Base-by-base conservation (phyloP, 2,329 filamentous ascomycete species). In the Cladosporium sp. region DNA sequence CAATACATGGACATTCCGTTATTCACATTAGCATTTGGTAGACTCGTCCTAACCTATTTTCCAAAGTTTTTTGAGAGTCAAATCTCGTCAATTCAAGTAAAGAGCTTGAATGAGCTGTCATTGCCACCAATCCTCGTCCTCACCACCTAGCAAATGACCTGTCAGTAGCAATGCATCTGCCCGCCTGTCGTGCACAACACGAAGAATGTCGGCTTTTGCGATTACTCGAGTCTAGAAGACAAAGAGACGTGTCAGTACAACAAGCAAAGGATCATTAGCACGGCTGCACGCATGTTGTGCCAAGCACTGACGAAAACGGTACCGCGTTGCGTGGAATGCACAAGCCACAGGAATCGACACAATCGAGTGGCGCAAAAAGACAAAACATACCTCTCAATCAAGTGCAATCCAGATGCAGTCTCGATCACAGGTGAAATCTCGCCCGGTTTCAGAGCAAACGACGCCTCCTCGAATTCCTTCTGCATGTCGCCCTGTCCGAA, bases 401-500 rank as follows among this genome's bases (percentile, higher is more conserved):
- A 84, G 82, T 99, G 95, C 75, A 98, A 83, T 0, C 95, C 95
- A 62, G 93, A 97, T 59, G 93, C 93, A 47, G 95, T 97, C 80
- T 97, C 91, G 14, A 98, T 90, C 44, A 97, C 85, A 57, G 86
- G 84, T 80, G 93, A 97, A 75, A 98, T 88, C 80, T 97, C 87
- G 38, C 93, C 93, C 2, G 90, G 89, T 79, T 93, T 86, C 65
- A 99, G 84, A n/a, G 86, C 89, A 81, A 99, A 99, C 1, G 95
- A 91, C 4, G 93, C 93, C 65, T 97, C 92, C 81, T 99, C 95
- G 76, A 99, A 99, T 80, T 97, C 94, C 83, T 93, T 94, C 79
- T 99, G 95, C 95, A 99, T 99, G 75, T 98, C 94, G 32, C 93
- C 92, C 74, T 86, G 89, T 65, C 92, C 93, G 79, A 99, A 99